Conservation (phyloP, 2,329 filamentous ascomycete genomes). For the Penicillium crustosum region DNA sequence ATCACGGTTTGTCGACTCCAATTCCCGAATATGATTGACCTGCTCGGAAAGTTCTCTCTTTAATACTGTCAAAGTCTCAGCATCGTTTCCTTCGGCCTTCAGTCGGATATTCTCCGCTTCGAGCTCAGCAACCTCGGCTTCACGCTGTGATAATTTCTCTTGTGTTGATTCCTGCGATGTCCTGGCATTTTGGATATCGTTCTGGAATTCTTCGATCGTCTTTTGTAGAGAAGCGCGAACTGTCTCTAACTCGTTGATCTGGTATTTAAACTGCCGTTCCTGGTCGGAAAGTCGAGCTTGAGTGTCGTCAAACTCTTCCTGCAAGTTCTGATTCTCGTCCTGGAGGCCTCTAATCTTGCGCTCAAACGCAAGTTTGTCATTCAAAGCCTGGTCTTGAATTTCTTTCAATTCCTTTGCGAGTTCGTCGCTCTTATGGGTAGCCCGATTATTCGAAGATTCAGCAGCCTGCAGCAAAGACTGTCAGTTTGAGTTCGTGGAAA, state of each 20-base stretch:
- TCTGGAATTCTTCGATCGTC: constrained; percentile 52
- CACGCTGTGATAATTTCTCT: constrained; percentile 65
- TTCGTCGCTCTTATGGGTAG: constrained; percentile 55
- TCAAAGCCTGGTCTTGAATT: constrained; percentile 53
- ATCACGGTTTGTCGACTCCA: constrained; percentile 79
- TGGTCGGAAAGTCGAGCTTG: constrained; percentile 71
- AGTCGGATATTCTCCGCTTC: constrained; percentile 81
- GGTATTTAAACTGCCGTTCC: constrained; percentile 63
- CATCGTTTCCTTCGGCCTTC: constrained; percentile 83
- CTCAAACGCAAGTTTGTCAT: constrained; percentile 58
- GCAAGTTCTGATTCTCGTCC: constrained; percentile 69
- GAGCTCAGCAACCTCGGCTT: constrained; percentile 68
- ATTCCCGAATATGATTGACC: constrained; percentile 80
- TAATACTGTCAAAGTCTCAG: constrained; percentile 80
- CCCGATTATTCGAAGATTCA: constrained; percentile 53
- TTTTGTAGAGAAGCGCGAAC: constrained; percentile 59
- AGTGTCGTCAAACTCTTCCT: constrained; percentile 81
- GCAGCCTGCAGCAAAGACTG: constrained; percentile 41
- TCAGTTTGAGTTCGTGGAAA: not conserved
- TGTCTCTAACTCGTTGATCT: constrained; percentile 60
- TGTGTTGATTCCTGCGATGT: constrained; percentile 62
- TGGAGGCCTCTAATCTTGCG: constrained; percentile 56
- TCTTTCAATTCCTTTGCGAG: constrained; percentile 57
- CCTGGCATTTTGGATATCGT: constrained; percentile 56
- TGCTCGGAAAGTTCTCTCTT: constrained; percentile 88